phyloP scores from a whole-genome alignment of 169 alveolate species.

The Plasmodium ovale region DNA sequence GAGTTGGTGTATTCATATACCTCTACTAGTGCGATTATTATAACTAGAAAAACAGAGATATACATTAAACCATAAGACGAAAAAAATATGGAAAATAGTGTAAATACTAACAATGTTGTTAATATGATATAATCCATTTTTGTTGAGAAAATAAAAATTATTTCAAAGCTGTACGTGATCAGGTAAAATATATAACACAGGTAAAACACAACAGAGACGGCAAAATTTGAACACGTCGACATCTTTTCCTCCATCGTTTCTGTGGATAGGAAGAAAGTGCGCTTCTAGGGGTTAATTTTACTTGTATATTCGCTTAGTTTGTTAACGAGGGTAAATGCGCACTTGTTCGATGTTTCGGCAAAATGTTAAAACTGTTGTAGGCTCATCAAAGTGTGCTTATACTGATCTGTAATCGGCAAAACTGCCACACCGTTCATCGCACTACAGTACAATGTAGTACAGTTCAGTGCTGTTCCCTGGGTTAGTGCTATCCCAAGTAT shows the following conservation, averaged over 20 bases:
- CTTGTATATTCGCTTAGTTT: too few species aligned
- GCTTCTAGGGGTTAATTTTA: too few species aligned
- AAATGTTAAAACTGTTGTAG: too few species aligned
- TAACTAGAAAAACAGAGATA: conserved; percentile 4
- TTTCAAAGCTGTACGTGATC: conserved; percentile 13
- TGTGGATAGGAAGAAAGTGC: too few species aligned
- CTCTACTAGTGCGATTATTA: conserved; percentile 13
- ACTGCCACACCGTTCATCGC: too few species aligned
- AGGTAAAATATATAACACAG: conserved; percentile 29
- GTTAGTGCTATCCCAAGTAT: too few species aligned
- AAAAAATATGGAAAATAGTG: conserved; percentile 17
- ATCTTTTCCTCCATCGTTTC: conserved; percentile 10
- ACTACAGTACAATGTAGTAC: too few species aligned
- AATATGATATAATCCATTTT: conserved; percentile 16
- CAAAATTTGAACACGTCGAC: neutral
- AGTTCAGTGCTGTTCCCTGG: too few species aligned
- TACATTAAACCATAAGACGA: conserved; percentile 7
- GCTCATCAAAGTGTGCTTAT: too few species aligned
- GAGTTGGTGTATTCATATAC: conserved; percentile 19
- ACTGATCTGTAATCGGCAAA: too few species aligned
- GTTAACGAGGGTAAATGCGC: too few species aligned
- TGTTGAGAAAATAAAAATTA: neutral
- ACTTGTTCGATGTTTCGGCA: too few species aligned
- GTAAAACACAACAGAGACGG: conserved; percentile 13
- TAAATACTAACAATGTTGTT: neutral